phyloP scores from a whole-genome alignment of 2,329 filamentous ascomycete species.

The Teratosphaeria nubilosa region DNA sequence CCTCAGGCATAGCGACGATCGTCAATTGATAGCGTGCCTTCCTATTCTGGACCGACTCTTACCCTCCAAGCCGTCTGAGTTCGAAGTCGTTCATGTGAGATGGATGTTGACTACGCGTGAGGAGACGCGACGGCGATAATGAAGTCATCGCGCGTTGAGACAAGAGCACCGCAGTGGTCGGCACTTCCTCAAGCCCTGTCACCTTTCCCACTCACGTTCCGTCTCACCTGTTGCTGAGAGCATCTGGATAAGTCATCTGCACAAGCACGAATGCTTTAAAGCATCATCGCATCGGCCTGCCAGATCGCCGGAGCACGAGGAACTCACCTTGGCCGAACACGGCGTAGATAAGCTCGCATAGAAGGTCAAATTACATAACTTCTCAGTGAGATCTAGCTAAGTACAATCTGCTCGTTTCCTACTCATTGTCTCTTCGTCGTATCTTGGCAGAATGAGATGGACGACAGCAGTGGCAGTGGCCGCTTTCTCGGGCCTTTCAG shows the following conservation, averaged over 20 bases:
- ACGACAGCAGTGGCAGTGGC: neutral
- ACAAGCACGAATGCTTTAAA: neutral
- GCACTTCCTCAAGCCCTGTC: neutral
- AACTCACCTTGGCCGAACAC: neutral
- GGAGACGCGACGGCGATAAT: neutral
- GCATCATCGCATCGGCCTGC: neutral
- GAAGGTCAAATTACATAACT: neutral
- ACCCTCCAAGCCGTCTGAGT: neutral
- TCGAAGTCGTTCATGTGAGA: neutral
- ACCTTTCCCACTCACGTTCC: neutral
- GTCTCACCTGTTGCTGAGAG: neutral
- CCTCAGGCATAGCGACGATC: conserved; percentile 5
- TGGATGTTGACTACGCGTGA: neutral
- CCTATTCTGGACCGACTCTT: neutral
- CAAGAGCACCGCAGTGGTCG: neutral
- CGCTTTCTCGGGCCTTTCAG: conserved; percentile 1
- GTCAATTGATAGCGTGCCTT: neutral
- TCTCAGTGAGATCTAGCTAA: neutral
- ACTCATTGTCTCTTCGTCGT: neutral
- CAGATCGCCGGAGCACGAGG: neutral
- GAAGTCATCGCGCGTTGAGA: neutral
- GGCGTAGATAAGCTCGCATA: conserved; percentile 2
- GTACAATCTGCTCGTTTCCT: neutral
- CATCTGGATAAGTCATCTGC: neutral
- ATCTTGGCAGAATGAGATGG: neutral